A percentile compares a stretch with the other conserved stretches of the same genome.
phyloP scores from a whole-genome alignment of 129 eudicot genomes.

The Pittosporum tobira region DNA sequence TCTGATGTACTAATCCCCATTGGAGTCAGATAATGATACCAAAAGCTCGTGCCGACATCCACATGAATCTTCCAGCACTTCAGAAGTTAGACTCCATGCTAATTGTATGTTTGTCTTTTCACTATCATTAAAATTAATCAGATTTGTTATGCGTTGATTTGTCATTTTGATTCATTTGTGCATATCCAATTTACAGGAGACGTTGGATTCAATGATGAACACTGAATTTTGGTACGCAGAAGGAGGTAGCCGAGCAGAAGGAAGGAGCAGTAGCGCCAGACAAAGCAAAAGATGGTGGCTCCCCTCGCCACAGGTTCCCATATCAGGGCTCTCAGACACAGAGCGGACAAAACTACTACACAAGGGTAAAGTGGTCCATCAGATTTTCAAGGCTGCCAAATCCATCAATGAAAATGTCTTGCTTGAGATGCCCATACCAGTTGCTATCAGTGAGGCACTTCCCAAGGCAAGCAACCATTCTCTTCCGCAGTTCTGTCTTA shows the following conservation, averaged over 20 bases:
- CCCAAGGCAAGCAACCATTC: conserved; percentile 46
- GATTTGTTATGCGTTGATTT: not conserved
- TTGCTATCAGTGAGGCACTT: conserved; percentile 53
- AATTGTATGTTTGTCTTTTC: conserved; percentile 59
- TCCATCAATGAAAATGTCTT: conserved; percentile 74
- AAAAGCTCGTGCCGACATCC: conserved; percentile 78
- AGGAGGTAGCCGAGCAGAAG: conserved; percentile 71
- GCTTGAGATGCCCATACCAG: conserved; percentile 69
- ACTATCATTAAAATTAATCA: not conserved
- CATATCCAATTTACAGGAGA: conserved; percentile 38
- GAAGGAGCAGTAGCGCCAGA: conserved; percentile 32
- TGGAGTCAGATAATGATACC: conserved; percentile 82
- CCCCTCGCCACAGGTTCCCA: conserved; percentile 70
- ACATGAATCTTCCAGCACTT: conserved; percentile 88
- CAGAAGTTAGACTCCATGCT: conserved; percentile 90
- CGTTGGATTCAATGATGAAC: conserved; percentile 52
- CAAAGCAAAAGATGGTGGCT: conserved; percentile 86
- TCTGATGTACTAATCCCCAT: not conserved
- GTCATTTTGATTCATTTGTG: not conserved
- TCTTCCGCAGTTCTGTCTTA: not conserved
- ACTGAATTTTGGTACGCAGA: conserved; percentile 90
- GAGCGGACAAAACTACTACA: conserved; percentile 55
- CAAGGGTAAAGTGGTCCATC: conserved; percentile 64
- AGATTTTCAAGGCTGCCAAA: conserved; percentile 89
- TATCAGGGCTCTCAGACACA: conserved; percentile 56